Percentiles rank a stretch among this genome's conserved stretches.
These are phyloP conservation scores for Dothideomycetes sp. DNA, from an alignment of 2,329 filamentous ascomycete species.

Conservation along the genomic window DNA sequence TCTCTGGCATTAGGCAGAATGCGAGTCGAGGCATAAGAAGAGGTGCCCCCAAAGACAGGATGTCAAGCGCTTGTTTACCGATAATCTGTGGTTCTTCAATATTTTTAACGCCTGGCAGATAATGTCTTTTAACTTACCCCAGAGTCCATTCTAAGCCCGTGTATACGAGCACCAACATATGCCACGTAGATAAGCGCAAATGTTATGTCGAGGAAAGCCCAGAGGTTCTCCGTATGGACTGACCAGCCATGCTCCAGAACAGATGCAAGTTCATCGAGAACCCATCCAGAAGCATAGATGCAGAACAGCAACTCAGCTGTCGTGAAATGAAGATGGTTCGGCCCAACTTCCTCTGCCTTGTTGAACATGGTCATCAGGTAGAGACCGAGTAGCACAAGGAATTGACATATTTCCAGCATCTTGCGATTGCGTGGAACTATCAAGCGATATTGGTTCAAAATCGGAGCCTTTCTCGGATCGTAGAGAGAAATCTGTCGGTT, in stretches of 20 bases:
- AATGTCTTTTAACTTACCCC: conserved; percentile 20
- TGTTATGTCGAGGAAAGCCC: conserved; percentile 76
- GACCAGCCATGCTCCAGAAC: conserved; percentile 68
- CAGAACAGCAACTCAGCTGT: conserved; percentile 57
- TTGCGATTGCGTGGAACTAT: conserved; percentile 73
- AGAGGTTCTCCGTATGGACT: conserved; percentile 79
- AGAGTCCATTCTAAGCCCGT: conserved; percentile 47
- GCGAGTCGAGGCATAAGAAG: conserved; percentile 70
- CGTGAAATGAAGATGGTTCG: conserved; percentile 29
- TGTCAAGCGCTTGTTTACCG: conserved; percentile 62
- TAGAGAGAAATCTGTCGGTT: conserved; percentile 73
- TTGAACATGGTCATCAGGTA: conserved; percentile 66
- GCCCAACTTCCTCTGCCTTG: conserved; percentile 44
- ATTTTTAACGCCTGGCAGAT: not conserved
- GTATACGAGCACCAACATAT: conserved; percentile 60
- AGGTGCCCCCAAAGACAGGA: conserved; percentile 70
- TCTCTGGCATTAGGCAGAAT: conserved; percentile 75
- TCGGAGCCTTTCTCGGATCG: conserved; percentile 62
- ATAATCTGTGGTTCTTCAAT: conserved; percentile 23
- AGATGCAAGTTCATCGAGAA: conserved; percentile 66
- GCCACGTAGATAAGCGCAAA: conserved; percentile 63
- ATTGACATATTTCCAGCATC: conserved; percentile 65
- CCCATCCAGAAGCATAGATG: conserved; percentile 70
- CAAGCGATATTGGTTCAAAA: conserved; percentile 77
- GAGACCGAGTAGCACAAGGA: conserved; percentile 56